These are phyloP conservation scores for Vaccinium darrowii DNA, from an alignment of 148 eudicot species.

Conservation along the genomic window DNA sequence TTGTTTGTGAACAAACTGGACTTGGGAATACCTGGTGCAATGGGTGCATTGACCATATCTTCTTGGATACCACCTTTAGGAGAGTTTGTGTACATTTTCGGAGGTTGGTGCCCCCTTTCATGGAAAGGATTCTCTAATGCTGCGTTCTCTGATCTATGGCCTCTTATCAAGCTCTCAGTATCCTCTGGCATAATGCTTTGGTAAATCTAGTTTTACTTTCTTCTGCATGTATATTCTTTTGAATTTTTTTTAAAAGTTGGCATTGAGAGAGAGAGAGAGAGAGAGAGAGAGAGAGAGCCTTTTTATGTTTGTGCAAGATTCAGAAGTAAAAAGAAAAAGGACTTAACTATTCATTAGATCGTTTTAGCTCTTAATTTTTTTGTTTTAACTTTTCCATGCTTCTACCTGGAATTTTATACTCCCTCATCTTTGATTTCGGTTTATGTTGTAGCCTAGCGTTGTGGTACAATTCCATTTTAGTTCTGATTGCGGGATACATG, in stretches of 20 bases:
- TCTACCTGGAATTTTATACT: background rate
- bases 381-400: background rate
- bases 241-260: too few species aligned
- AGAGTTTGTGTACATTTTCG: constrained; percentile 48
- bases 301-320: too few species aligned
- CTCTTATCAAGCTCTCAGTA: constrained; percentile 52
- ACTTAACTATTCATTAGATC: background rate
- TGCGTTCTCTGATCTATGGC: constrained; percentile 22
- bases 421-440: background rate
- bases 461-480: constrained; percentile 73
- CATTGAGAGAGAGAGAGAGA: too few species aligned
- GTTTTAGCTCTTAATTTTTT: background rate
- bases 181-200: constrained; percentile 71
- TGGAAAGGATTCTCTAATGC: constrained; percentile 53
- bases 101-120: constrained; percentile 57
- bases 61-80: constrained; percentile 42
- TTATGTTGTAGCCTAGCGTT: constrained; percentile 47
- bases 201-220: constrained; percentile 14
- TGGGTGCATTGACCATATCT: constrained; percentile 45
- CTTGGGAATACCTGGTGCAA: constrained; percentile 51
- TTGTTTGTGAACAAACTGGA: constrained; percentile 33
- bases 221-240: background rate
- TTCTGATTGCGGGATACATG: constrained; percentile 66
- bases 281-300: too few species aligned
- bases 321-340: too few species aligned